A percentile compares a stretch with the other conserved stretches of the same genome.
phyloP scores from a whole-genome alignment of 345 rosid genomes.

The Lepidium africanum region DNA sequence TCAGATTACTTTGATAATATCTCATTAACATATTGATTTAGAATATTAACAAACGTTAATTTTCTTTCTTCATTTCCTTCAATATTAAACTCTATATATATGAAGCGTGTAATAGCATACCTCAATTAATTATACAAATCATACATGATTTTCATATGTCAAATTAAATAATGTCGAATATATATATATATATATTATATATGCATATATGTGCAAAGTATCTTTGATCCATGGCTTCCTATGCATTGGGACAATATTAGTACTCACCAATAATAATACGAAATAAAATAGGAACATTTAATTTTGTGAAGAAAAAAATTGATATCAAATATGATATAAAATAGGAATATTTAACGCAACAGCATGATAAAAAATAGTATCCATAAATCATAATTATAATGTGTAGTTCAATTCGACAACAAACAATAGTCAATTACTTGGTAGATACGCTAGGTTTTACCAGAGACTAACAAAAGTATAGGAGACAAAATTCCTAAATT shows the following conservation, averaged over 20 bases:
- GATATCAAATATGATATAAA: background rate
- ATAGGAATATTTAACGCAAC: too few species aligned
- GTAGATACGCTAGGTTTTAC: background rate
- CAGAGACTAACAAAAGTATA: background rate
- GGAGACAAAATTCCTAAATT: background rate
- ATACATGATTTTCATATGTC: background rate
- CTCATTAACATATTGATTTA: background rate
- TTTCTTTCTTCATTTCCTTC: background rate
- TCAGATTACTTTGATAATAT: slow-evolving; percentile 12
- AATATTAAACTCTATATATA: background rate
- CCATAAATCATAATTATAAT: too few species aligned
- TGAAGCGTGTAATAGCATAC: background rate
- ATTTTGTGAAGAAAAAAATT: background rate
- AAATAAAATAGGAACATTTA: background rate
- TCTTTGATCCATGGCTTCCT: too few species aligned
- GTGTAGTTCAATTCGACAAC: background rate
- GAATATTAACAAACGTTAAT: background rate
- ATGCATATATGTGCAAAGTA: too few species aligned
- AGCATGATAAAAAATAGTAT: too few species aligned
- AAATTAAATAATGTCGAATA: background rate
- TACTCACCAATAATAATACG: background rate
- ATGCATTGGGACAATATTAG: too few species aligned
- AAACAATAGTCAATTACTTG: slow-evolving; percentile 1
- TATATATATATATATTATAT: background rate
- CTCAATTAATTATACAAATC: background rate